Evolutionary conservation across 2,329 filamentous ascomycete genomes (phyloP).

Genomic region (Calonectria hawksworthii): DNA sequence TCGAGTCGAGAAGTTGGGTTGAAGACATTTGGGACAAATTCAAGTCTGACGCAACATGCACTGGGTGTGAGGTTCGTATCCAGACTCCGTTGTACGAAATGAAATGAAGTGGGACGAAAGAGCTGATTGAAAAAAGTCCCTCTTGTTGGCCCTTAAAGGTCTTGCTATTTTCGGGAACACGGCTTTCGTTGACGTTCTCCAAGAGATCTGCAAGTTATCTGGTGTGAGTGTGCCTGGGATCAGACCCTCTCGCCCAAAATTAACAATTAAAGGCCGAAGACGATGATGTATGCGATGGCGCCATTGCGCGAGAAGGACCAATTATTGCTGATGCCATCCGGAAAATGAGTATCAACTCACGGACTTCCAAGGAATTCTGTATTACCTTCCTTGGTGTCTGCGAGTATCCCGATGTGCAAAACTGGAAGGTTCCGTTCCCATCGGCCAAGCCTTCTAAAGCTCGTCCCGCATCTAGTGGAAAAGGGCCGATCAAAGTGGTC

Average conservation of each 20-base stretch:
- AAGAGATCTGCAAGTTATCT: slow-evolving; percentile 51
- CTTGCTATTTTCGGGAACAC: slow-evolving; percentile 59
- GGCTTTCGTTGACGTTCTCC: slow-evolving; percentile 52
- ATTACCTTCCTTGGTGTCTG: slow-evolving; percentile 68
- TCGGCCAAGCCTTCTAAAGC: slow-evolving; percentile 53
- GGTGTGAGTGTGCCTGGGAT: slow-evolving; percentile 40
- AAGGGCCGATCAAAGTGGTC: slow-evolving; percentile 65
- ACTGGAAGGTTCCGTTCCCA: slow-evolving; percentile 60
- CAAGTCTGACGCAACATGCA: slow-evolving; percentile 35
- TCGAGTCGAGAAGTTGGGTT: slow-evolving; percentile 15
- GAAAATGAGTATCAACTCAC: slow-evolving; percentile 61
- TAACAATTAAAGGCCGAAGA: slow-evolving; percentile 59
- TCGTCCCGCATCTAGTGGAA: slow-evolving; percentile 58
- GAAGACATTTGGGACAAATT: slow-evolving; percentile 18
- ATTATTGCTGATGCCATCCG: slow-evolving; percentile 65
- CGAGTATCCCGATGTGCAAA: slow-evolving; percentile 59
- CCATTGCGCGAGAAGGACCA: slow-evolving; percentile 65
- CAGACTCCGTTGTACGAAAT: neutral
- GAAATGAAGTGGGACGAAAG: slow-evolving; percentile 4
- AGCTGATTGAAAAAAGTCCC: slow-evolving; percentile 36
- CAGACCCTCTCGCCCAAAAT: neutral
- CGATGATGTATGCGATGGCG: slow-evolving; percentile 67
- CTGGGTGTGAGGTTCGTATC: slow-evolving; percentile 39
- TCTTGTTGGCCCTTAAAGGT: slow-evolving; percentile 58
- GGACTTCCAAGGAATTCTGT: slow-evolving; percentile 66